phyloP scores from a whole-genome alignment of 495 filamentous ascomycete species.

The Penicillium canariense region DNA sequence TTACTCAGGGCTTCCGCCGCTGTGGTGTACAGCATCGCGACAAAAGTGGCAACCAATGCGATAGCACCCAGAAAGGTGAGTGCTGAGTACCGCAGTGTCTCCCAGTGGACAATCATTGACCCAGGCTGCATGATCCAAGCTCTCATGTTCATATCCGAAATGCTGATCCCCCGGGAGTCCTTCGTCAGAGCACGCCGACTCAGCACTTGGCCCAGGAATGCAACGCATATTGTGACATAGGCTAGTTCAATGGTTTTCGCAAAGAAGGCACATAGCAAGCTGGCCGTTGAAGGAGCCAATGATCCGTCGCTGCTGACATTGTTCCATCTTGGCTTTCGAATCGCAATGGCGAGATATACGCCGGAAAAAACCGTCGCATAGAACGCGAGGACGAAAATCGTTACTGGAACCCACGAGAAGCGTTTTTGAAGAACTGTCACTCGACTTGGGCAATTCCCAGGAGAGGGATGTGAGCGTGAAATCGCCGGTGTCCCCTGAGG shows the following conservation, averaged over 20 bases:
- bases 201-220: slow-evolving; percentile 69
- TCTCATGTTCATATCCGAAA: slow-evolving; percentile 69
- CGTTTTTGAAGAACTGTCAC: slow-evolving; percentile 33
- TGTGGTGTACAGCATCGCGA: slow-evolving; percentile 69
- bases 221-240: slow-evolving; percentile 75
- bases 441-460: slow-evolving; percentile 22
- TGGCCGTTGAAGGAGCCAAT: slow-evolving; percentile 56
- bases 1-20: slow-evolving; percentile 64
- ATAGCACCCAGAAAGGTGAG: slow-evolving; percentile 57
- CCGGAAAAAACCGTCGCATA: slow-evolving; percentile 67
- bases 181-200: slow-evolving; percentile 59
- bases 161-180: slow-evolving; percentile 57
- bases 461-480: not conserved
- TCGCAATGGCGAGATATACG: slow-evolving; percentile 58
- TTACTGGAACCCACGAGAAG: slow-evolving; percentile 55
- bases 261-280: slow-evolving; percentile 58
- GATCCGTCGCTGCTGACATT: slow-evolving; percentile 46
- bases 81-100: slow-evolving; percentile 58
- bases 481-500: slow-evolving; percentile 7
- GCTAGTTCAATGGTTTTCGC: slow-evolving; percentile 74
- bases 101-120: slow-evolving; percentile 64
- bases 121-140: slow-evolving; percentile 62
- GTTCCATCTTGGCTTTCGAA: slow-evolving; percentile 56
- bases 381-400: slow-evolving; percentile 57
- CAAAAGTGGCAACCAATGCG: slow-evolving; percentile 56